Evolutionary conservation across 768 basidiomycete genomes (phyloP), one percentile per base, ranked within the genome.

Genomic region (Porphyrellus cyaneotinctus): DNA sequence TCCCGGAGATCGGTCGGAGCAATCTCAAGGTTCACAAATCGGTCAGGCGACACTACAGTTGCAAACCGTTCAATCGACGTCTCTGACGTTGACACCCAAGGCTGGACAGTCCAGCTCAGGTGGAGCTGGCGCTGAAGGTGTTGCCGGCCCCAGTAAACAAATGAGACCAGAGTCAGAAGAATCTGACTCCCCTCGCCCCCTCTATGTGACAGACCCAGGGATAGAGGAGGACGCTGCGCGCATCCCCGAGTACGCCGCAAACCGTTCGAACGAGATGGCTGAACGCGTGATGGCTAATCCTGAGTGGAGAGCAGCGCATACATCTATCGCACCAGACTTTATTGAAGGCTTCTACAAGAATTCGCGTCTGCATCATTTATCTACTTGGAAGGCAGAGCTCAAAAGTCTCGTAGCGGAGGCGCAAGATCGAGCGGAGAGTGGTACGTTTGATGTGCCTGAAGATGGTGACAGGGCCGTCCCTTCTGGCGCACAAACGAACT

Each of bases 361-460:
- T 64, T 92, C 88, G 1, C 86, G 97, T 2, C 74, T 99, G n/a
- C 97, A 99, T 60, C 88, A 95, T 63, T 70, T 99, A 12, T 85
- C 89, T 6, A 87, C 83, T 2, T 95, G 91, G 91, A 99, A 98
- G 68, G 80, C 89, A 0, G 95, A 98, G 62, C 76, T 97, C 35
- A 85, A 84, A 62, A 74, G 76, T 15, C 78, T 97, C 10, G 89
- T 97, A 1, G 76, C 81, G 17, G 81, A 88, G 62, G 91, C 94
- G 0, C 89, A 91, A 62, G 83, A 84, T 57, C 79, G 79, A 10
- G 82, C 81, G 0, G 88, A 91, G 63, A 66, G 60, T 14, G 71
- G 67, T 1, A 58, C 58, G 4, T 37, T 53, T 0, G 63, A 60
- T 31, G 48, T 13, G 1, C 36, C 43, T 5, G 49, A 39, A 3